A percentile compares a stretch with the other conserved stretches of the same genome.
phyloP scores from a whole-genome alignment of 495 filamentous ascomycete species.

The Pyrenula massariospora region DNA sequence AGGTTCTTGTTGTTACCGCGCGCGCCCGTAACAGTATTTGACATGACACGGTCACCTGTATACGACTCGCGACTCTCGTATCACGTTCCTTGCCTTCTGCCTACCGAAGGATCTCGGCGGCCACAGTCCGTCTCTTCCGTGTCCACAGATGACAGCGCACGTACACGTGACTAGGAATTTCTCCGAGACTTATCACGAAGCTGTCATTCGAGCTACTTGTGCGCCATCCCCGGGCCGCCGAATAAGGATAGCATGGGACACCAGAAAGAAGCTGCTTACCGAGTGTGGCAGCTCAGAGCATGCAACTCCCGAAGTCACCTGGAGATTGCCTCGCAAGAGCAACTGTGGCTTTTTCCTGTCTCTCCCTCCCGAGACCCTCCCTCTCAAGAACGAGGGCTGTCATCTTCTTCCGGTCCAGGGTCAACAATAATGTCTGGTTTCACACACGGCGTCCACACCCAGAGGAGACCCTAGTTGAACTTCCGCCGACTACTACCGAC shows the following conservation, averaged over 20 bases:
- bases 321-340: background rate
- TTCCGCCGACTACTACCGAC: background rate
- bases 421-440: background rate
- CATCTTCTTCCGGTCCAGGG: background rate
- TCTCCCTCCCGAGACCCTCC: no score
- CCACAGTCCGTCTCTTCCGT: background rate
- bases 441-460: background rate
- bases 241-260: background rate
- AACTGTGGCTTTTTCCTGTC: background rate
- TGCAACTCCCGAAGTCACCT: background rate
- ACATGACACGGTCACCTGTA: background rate
- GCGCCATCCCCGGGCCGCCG: background rate
- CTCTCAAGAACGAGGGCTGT: background rate
- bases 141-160: background rate
- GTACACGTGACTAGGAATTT: background rate
- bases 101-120: no score
- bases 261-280: background rate
- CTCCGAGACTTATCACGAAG: no score
- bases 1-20: background rate
- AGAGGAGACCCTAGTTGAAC: background rate
- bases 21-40: background rate
- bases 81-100: background rate
- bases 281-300: background rate
- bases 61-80: no score
- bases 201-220: background rate